Evolutionary conservation across 495 filamentous ascomycete species (phyloP).

Genomic region (Penicillium samsonianum): DNA sequence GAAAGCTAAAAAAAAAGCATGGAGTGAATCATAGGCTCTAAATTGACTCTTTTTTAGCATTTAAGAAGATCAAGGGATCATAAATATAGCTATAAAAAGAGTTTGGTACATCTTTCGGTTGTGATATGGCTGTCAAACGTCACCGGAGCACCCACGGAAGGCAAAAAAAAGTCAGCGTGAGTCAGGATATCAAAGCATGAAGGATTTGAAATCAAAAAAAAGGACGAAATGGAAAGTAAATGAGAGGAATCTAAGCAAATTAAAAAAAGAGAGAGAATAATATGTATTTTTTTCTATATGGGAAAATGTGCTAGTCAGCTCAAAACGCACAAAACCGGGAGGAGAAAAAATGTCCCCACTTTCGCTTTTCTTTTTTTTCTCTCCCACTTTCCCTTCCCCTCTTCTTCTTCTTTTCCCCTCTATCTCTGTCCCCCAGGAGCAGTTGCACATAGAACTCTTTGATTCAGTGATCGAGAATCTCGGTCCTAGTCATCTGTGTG

Average conservation of each 20-base stretch:
- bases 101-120: background rate
- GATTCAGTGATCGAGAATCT: constrained; percentile 52
- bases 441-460: constrained; percentile 48
- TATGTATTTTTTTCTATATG: too few species aligned
- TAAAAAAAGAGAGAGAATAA: background rate
- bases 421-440: constrained; percentile 40
- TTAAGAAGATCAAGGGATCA: background rate
- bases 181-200: background rate
- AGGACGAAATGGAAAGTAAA: background rate
- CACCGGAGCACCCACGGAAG: constrained; percentile 10
- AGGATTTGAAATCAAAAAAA: constrained; percentile 17
- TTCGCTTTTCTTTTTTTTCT: constrained; percentile 40
- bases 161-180: background rate
- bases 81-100: background rate
- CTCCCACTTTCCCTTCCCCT: constrained; percentile 34
- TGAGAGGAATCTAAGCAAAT: background rate
- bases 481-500: constrained; percentile 51
- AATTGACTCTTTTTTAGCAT: background rate
- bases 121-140: constrained; percentile 1
- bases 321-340: constrained; percentile 32
- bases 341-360: constrained; percentile 37
- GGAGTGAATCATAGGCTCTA: constrained; percentile 1
- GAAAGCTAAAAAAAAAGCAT: background rate
- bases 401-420: constrained; percentile 31
- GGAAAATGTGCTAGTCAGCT: constrained; percentile 2